These are phyloP conservation scores for Citrus inodora DNA, from an alignment of 345 rosid genomes.

Conservation along the genomic window DNA sequence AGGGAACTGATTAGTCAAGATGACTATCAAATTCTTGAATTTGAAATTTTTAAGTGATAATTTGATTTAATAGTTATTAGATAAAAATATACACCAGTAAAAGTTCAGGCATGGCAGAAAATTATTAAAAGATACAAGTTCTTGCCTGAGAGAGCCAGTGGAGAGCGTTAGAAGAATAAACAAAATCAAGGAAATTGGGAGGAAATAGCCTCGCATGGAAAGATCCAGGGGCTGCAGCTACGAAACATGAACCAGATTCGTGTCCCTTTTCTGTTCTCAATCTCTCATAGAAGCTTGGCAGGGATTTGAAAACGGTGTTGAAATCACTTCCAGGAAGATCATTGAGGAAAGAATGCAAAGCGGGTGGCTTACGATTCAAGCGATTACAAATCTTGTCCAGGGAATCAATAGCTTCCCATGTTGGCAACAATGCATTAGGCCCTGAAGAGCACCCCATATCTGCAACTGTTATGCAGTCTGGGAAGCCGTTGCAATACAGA, in stretches of 20 bases:
- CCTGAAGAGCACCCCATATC: constrained; percentile 14
- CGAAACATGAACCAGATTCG: background rate
- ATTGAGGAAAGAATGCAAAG: constrained; percentile 13
- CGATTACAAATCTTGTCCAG: background rate
- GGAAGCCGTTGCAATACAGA: background rate
- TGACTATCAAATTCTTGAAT: background rate
- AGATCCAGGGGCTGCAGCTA: constrained; percentile 21
- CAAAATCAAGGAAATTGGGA: constrained; percentile 15
- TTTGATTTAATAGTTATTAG: no score
- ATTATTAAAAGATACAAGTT: no score
- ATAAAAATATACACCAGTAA: no score
- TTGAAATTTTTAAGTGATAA: no score
- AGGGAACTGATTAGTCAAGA: background rate
- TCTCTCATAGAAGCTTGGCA: constrained; percentile 13
- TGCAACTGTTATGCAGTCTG: constrained; percentile 5
- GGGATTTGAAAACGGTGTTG: constrained; percentile 14
- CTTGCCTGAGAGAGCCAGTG: constrained; percentile 17
- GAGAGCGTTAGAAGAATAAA: constrained; percentile 24
- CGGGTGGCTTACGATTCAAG: background rate
- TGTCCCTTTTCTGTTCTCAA: background rate
- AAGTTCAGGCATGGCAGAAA: no score
- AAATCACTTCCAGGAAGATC: constrained; percentile 29
- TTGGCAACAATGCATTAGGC: background rate
- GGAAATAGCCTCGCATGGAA: constrained; percentile 26
- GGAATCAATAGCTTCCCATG: background rate